Conservation (phyloP, 352 stramenopile species). For the Phytophthora chlamydospora region DNA sequence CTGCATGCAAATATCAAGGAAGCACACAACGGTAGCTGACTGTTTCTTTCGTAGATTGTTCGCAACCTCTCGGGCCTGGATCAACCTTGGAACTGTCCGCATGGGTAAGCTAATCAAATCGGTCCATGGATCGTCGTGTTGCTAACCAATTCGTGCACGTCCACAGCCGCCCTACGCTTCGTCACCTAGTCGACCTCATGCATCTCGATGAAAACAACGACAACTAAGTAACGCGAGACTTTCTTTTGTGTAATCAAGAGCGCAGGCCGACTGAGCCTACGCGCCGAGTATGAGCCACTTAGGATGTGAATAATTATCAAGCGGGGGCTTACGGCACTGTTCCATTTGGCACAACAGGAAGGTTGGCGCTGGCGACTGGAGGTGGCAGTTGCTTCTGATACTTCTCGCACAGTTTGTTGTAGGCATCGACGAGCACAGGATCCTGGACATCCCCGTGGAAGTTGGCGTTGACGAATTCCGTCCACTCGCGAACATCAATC, state of each 20-base stretch:
- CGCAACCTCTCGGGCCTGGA: slow-evolving; percentile 90
- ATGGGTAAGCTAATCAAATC: slow-evolving; percentile 58
- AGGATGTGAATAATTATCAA: slow-evolving; percentile 38
- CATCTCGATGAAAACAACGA: slow-evolving; percentile 44
- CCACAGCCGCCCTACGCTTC: slow-evolving; percentile 72
- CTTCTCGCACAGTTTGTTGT: slow-evolving; percentile 54
- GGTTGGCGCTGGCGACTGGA: slow-evolving; percentile 9
- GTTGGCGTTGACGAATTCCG: slow-evolving; percentile 56
- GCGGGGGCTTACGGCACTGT: slow-evolving; percentile 10
- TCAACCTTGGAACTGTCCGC: slow-evolving; percentile 96
- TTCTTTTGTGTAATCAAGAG: slow-evolving; percentile 14
- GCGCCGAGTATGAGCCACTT: slow-evolving; percentile 21
- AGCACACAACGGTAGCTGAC: not conserved
- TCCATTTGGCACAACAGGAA: slow-evolving; percentile 10
- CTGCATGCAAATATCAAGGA: not conserved
- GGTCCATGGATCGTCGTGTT: not conserved
- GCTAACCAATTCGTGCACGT: not conserved
- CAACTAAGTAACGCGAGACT: slow-evolving; percentile 17
- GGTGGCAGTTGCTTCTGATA: slow-evolving; percentile 49
- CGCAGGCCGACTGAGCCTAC: slow-evolving; percentile 7
- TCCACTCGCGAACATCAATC: slow-evolving; percentile 64
- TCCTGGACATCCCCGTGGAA: slow-evolving; percentile 39
- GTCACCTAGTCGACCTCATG: slow-evolving; percentile 68
- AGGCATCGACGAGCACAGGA: slow-evolving; percentile 40
- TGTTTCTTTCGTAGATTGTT: slow-evolving; percentile 63